Evolutionary conservation across 768 basidiomycete genomes (phyloP).

Genomic region (Leucocoprinus birnbaumii): DNA sequence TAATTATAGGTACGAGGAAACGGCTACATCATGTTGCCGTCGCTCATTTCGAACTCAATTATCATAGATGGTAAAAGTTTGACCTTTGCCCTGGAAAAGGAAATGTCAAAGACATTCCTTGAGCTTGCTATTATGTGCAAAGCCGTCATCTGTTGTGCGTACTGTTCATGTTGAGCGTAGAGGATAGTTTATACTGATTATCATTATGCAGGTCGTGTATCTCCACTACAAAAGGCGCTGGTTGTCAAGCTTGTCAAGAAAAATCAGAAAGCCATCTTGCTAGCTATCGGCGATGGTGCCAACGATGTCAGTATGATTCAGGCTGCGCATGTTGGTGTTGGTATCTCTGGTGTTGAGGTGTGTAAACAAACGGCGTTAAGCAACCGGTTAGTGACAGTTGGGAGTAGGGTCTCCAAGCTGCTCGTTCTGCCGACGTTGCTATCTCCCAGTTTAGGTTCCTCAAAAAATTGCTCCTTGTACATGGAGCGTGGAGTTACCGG

Average conservation of each 20-base stretch:
- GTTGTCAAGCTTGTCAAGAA: conserved; percentile 99
- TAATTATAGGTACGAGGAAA: conserved; percentile 78
- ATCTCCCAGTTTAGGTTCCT: conserved; percentile 97
- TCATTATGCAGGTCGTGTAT: conserved; percentile 75
- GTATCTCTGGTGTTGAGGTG: conserved; percentile 97
- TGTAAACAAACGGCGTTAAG: background rate
- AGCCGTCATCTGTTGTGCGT: conserved; percentile 94
- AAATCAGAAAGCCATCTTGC: conserved; percentile 87
- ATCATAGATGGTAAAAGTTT: conserved; percentile 89
- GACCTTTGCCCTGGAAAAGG: conserved; percentile 90
- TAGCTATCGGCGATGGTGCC: conserved; percentile 97
- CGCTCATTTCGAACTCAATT: conserved; percentile 12
- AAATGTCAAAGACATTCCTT: conserved; percentile 83
- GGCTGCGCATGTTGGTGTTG: conserved; percentile 95
- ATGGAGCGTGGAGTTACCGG: conserved; percentile 98
- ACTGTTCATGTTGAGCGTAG: background rate
- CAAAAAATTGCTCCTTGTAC: conserved; percentile 93
- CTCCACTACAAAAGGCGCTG: conserved; percentile 94
- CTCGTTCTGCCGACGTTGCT: conserved; percentile 94
- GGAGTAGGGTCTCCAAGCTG: conserved; percentile 90
- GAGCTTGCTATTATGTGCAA: conserved; percentile 98
- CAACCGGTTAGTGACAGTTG: background rate
- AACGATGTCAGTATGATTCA: conserved; percentile 99
- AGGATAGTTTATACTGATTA: background rate
- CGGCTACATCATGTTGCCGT: background rate